Conservation (phyloP, 2,329 filamentous ascomycete species). For the Botrytis medusae region DNA sequence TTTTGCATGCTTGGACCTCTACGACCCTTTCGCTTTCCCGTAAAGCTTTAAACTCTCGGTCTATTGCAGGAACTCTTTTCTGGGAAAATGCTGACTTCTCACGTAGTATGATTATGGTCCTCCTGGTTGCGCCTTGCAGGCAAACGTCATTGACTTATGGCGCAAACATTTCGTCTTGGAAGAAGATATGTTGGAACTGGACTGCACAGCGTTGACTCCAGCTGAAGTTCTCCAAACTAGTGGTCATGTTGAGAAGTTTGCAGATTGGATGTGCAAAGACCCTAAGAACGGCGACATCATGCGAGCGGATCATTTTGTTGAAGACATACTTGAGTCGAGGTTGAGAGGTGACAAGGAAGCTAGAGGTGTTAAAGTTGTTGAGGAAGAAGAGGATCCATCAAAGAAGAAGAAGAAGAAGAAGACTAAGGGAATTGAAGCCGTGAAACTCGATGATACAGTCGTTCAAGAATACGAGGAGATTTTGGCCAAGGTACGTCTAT, state of each 20-base stretch:
- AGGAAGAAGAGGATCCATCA: conserved; percentile 68
- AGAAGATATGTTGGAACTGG: conserved; percentile 73
- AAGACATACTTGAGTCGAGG: conserved; percentile 84
- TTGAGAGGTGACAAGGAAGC: conserved; percentile 92
- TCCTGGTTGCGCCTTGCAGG: conserved; percentile 67
- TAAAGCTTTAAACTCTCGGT: neutral
- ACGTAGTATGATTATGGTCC: conserved; percentile 24
- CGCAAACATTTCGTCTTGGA: conserved; percentile 72
- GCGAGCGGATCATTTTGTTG: conserved; percentile 92
- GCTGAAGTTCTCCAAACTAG: conserved; percentile 92
- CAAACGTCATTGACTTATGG: conserved; percentile 71
- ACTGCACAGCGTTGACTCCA: conserved; percentile 89
- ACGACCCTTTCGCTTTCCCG: too few species aligned
- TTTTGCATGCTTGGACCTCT: neutral
- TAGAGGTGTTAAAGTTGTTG: conserved; percentile 76
- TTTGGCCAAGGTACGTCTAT: conserved; percentile 61
- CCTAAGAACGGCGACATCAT: conserved; percentile 97
- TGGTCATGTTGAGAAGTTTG: conserved; percentile 94
- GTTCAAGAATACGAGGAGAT: conserved; percentile 89
- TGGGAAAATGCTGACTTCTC: neutral
- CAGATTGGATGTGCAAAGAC: conserved; percentile 98
- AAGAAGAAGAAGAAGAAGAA: conserved; percentile 96
- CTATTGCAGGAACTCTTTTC: neutral
- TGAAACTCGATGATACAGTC: conserved; percentile 84
- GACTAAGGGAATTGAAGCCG: conserved; percentile 69